Conservation (phyloP, 164 flowering plant genomes). For the Aristolochia fimbriata region DNA sequence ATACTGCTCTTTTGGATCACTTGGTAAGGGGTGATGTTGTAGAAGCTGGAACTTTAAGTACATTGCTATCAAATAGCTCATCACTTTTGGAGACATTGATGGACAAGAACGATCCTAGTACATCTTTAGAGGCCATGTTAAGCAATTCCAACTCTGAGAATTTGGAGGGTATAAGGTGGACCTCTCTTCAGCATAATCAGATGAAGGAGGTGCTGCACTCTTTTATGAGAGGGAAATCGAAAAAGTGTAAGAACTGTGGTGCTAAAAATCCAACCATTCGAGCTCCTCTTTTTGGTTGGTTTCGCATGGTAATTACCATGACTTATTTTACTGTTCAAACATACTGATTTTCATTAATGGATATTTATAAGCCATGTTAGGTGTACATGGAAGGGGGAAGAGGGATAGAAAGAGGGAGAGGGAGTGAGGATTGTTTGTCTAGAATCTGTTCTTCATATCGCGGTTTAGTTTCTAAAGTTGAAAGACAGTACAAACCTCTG, state of each 20-base stretch:
- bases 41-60: conserved; percentile 28
- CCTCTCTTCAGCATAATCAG: conserved; percentile 58
- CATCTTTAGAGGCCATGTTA: conserved; percentile 8
- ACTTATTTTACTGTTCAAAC: too few species aligned
- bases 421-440: too few species aligned
- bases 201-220: conserved; percentile 40
- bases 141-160: conserved; percentile 3
- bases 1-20: conserved; percentile 39
- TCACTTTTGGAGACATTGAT: conserved; percentile 9
- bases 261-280: conserved; percentile 40
- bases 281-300: conserved; percentile 76
- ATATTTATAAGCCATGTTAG: too few species aligned
- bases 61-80: not conserved
- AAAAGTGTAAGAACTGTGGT: conserved; percentile 38
- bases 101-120: conserved; percentile 26
- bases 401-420: too few species aligned
- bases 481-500: too few species aligned
- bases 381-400: too few species aligned
- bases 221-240: conserved; percentile 18
- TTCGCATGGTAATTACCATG: conserved; percentile 44
- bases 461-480: too few species aligned
- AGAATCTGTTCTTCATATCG: too few species aligned
- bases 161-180: conserved; percentile 34
- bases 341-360: too few species aligned
- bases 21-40: conserved; percentile 61